phyloP scores from a whole-genome alignment of 2,329 filamentous ascomycete genomes.

The Venturia oleaginea region DNA sequence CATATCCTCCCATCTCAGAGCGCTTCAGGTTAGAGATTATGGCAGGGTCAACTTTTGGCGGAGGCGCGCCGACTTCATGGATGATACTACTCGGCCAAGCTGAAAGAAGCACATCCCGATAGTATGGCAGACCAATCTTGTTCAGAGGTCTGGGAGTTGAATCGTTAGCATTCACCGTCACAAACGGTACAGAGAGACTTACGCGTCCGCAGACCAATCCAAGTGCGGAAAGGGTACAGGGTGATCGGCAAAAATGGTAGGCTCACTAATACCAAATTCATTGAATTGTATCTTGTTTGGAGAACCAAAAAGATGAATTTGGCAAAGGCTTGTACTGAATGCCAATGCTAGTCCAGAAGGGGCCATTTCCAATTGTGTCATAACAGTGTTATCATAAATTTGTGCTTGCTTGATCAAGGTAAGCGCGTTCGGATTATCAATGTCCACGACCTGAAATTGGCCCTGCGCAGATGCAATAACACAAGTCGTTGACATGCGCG shows the following conservation, averaged over 20 bases:
- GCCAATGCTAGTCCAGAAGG: conserved; percentile 80
- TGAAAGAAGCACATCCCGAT: conserved; percentile 77
- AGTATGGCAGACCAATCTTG: conserved; percentile 84
- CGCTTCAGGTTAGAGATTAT: conserved; percentile 60
- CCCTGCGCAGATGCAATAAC: conserved; percentile 88
- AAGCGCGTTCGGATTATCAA: conserved; percentile 86
- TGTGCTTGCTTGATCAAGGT: conserved; percentile 71
- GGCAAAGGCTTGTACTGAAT: conserved; percentile 67
- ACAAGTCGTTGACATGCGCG: conserved; percentile 86
- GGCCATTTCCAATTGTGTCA: conserved; percentile 76
- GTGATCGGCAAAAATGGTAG: conserved; percentile 62
- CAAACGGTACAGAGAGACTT: conserved; percentile 25
- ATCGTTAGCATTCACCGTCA: not conserved
- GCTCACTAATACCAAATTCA: conserved; percentile 60
- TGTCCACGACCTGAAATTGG: conserved; percentile 89
- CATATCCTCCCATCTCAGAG: conserved; percentile 68
- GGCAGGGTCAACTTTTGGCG: conserved; percentile 62
- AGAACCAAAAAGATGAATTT: conserved; percentile 81
- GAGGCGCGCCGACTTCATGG: conserved; percentile 78
- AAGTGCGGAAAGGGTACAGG: conserved; percentile 49
- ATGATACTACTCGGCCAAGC: conserved; percentile 80
- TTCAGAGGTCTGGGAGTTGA: conserved; percentile 59
- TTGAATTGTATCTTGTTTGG: conserved; percentile 79
- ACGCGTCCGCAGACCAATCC: conserved; percentile 65
- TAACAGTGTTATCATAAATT: conserved; percentile 53